Conservation (phyloP, 805 yeast genomes). For the Candida easanensis region DNA sequence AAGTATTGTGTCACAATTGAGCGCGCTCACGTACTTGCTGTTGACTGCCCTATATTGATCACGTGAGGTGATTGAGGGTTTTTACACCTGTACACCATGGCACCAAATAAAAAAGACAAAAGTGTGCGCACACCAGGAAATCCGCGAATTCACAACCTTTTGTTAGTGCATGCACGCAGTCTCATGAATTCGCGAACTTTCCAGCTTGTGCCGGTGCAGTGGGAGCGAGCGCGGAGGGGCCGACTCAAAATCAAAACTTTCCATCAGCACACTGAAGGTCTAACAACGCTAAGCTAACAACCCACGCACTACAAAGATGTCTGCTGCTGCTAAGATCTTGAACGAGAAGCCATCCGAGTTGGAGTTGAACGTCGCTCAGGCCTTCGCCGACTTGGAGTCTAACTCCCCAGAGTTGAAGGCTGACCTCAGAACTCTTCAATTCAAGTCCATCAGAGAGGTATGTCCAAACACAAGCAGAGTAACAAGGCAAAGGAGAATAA, state of each 20-base stretch:
- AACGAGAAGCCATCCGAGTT: constrained; percentile 95
- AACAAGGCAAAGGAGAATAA: neutral
- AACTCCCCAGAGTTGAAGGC: constrained; percentile 95
- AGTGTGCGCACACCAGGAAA: neutral
- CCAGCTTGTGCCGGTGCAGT: neutral
- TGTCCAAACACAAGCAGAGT: constrained; percentile 20
- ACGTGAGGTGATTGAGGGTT: constrained; percentile 3
- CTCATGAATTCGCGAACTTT: neutral
- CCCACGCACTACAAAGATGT: constrained; percentile 51
- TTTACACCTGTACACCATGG: constrained; percentile 5
- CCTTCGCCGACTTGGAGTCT: constrained; percentile 92
- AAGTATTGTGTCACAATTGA: too few relatives aligned
- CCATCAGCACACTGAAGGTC: constrained; percentile 9
- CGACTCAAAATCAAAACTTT: constrained; percentile 14
- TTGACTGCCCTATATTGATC: neutral
- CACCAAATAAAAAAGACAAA: neutral
- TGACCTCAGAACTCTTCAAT: constrained; percentile 97
- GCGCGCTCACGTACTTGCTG: too few relatives aligned
- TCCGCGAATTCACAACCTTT: neutral
- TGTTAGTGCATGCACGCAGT: neutral
- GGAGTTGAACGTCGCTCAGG: constrained; percentile 99
- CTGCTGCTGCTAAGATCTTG: constrained; percentile 95
- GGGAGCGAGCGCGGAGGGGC: neutral
- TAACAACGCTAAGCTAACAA: neutral
- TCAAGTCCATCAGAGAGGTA: constrained; percentile 95